phyloP scores from a whole-genome alignment of 352 stramenopile genomes.

The Phytophthora melonis region DNA sequence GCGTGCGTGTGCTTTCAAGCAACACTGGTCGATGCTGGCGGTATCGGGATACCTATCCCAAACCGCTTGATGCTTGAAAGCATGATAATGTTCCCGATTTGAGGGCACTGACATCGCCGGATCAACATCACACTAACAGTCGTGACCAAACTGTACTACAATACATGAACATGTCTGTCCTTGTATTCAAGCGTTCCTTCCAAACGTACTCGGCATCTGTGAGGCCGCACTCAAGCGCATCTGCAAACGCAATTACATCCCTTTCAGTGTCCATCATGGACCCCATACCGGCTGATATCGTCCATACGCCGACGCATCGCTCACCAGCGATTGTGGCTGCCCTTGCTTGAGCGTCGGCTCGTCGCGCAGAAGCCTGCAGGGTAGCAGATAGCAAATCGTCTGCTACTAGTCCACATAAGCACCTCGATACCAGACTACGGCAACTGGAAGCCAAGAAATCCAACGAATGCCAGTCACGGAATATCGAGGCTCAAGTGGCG shows the following conservation, averaged over 20 bases:
- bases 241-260: slow-evolving; percentile 53
- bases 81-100: no score
- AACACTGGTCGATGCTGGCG: no score
- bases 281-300: slow-evolving; percentile 71
- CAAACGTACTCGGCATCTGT: slow-evolving; percentile 56
- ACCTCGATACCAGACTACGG: slow-evolving; percentile 32
- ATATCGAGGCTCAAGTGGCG: no score
- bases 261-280: slow-evolving; percentile 11
- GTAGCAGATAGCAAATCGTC: not conserved
- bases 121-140: no score
- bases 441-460: slow-evolving; percentile 38
- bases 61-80: no score
- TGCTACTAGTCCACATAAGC: not conserved
- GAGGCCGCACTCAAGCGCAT: slow-evolving; percentile 88
- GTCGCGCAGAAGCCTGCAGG: not conserved
- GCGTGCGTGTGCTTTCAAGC: no score
- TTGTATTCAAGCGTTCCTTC: no score
- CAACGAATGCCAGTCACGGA: no score
- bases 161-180: no score
- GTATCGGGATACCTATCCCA: no score
- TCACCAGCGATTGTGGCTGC: not conserved
- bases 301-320: slow-evolving; percentile 64
- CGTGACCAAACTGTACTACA: no score
- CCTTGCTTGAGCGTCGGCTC: not conserved
- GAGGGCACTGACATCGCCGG: no score